Percentiles rank a stretch among this genome's conserved stretches.
These are phyloP conservation scores for Marchantia paleacea DNA, from an alignment of 225 moss, liverwort and hornwort genomes.

Conservation along the genomic window DNA sequence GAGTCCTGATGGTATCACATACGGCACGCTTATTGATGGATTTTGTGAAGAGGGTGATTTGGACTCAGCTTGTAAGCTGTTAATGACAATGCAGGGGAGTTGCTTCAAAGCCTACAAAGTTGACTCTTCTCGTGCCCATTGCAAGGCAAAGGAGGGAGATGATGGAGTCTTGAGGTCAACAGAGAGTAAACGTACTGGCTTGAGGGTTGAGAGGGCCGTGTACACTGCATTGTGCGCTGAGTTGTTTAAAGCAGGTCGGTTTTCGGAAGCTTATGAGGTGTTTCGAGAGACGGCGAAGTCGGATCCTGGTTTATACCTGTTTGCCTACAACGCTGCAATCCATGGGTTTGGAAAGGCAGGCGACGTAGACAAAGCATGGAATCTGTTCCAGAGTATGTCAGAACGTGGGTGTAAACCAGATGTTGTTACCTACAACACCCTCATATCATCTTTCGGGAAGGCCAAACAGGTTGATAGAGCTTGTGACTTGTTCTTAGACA, in stretches of 20 bases:
- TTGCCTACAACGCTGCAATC: conserved; percentile 54
- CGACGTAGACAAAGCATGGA: conserved; percentile 48
- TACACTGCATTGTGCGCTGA: conserved; percentile 55
- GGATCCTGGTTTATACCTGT: conserved; percentile 40
- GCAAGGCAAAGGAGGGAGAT: conserved; percentile 56
- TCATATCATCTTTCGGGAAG: conserved; percentile 47
- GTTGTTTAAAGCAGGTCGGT: conserved; percentile 57
- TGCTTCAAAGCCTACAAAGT: conserved; percentile 47
- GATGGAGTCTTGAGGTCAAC: conserved; percentile 58
- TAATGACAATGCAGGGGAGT: conserved; percentile 59
- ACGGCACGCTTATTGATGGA: conserved; percentile 64
- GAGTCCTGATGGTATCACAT: conserved; percentile 59
- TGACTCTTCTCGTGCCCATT: conserved; percentile 57
- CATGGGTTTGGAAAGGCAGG: conserved; percentile 54
- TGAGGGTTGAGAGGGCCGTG: conserved; percentile 48
- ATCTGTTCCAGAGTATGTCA: conserved; percentile 53
- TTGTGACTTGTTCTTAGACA: conserved; percentile 29
- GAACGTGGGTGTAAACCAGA: conserved; percentile 47
- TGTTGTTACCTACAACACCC: conserved; percentile 57
- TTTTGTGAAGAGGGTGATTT: conserved; percentile 67
- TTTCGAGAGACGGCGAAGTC: conserved; percentile 46
- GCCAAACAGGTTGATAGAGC: conserved; percentile 33
- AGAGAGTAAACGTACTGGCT: conserved; percentile 50
- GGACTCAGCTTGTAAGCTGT: conserved; percentile 60
- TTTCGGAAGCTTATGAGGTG: conserved; percentile 52